Evolutionary conservation across 2,329 filamentous ascomycete genomes (phyloP).

Genomic region (Graphilbum ipis-grandicollis): DNA sequence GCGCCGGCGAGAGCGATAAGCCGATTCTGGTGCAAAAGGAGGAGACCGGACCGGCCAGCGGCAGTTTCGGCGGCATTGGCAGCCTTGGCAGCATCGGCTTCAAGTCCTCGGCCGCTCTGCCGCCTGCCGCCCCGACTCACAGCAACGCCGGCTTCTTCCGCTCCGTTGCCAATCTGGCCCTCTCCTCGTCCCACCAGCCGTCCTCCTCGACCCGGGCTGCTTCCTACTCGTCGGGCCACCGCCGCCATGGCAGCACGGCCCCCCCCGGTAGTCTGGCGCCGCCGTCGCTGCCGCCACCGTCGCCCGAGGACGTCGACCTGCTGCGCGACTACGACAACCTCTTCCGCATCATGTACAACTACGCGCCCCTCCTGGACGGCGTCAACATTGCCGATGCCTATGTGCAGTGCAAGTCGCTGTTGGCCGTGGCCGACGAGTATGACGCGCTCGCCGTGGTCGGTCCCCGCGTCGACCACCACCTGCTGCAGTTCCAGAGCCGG

Average conservation of each 20-base stretch:
- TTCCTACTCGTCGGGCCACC: no score
- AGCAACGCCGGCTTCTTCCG: slow-evolving; percentile 52
- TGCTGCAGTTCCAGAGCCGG: slow-evolving; percentile 77
- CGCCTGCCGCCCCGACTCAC: slow-evolving; percentile 10
- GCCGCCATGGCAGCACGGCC: slow-evolving; percentile 20
- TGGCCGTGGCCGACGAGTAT: slow-evolving; percentile 85
- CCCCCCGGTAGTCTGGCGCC: neutral
- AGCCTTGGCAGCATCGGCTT: slow-evolving; percentile 5
- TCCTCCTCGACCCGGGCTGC: no score
- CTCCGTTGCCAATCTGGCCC: slow-evolving; percentile 63
- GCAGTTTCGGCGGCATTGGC: slow-evolving; percentile 5
- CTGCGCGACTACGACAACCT: slow-evolving; percentile 90
- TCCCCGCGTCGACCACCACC: slow-evolving; percentile 79
- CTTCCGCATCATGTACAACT: slow-evolving; percentile 92
- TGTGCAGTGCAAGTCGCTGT: slow-evolving; percentile 79
- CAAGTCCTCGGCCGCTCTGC: neutral
- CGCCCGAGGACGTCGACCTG: slow-evolving; percentile 52
- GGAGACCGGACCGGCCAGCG: slow-evolving; percentile 19
- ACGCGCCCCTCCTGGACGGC: slow-evolving; percentile 62
- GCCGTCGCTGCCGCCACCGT: slow-evolving; percentile 22
- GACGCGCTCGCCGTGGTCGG: slow-evolving; percentile 79
- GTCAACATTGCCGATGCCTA: slow-evolving; percentile 87
- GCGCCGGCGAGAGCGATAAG: slow-evolving; percentile 54
- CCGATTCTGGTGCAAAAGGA: slow-evolving; percentile 81
- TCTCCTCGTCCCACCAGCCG: slow-evolving; percentile 22